Base-by-base conservation (phyloP, 352 stramenopile genomes). In the Phytopythium kandeliae region DNA sequence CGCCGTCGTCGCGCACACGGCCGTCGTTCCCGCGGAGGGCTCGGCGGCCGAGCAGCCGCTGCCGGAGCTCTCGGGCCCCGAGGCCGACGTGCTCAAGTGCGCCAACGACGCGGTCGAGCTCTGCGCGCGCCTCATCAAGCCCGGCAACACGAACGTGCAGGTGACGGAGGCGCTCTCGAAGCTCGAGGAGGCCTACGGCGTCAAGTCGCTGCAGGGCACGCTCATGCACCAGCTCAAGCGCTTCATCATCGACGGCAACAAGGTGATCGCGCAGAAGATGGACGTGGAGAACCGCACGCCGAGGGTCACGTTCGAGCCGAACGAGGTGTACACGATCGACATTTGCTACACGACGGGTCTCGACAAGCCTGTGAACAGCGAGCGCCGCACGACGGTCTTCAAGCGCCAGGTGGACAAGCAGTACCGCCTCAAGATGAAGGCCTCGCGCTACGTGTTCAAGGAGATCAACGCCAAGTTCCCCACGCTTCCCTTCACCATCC, bases 151-250 rank as follows among this genome's bases (percentile, higher is more conserved):
- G 5, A 99, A 99, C 78, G 60, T 86, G 41, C 86, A 98, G 71
- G 95, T 96, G 24, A 99, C 97, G 11, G 84, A 97, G 55, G 92
- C 94, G 26, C 81, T 99, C 9, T 89, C 89, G 36, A 95, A 96
- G 58, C 88, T 99, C 4, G 96, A 97, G 35, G 80, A 89, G 34
- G 67, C 82, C 16, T 99, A 99, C 69, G 96, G 90, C 47, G 97
- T 99, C 55, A 98, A 97, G 62, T 86, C 94, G 44, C 81, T 99
- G 57, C 85, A 97, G 54, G 97, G 96, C 33, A 98, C 97, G 54
- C 77, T 98, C 53, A 99, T 99, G 96, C 97, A 99, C 74, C 97
- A 99, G 82, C 97, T 99, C 69, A 99, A 99, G 77, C 92, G 95
- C 57, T 97, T 94, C 58, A 95, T 99, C 15, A 97, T 99, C 58